Evolutionary conservation across 176 grass and related monocot genomes (phyloP).

Genomic region (Oryza australiensis): DNA sequence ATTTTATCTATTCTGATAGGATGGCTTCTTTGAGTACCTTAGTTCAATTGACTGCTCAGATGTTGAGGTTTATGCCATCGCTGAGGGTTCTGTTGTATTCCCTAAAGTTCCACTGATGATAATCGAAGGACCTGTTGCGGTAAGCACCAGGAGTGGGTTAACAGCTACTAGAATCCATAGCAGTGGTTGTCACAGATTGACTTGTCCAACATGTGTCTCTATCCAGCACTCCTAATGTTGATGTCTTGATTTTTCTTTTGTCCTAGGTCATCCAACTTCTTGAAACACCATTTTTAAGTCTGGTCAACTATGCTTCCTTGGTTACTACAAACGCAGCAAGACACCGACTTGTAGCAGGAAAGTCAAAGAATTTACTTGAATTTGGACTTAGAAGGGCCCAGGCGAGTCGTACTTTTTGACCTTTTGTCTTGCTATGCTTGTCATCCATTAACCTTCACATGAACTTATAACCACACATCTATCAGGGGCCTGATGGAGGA

Average conservation of each 20-base stretch:
- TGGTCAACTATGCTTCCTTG: slow-evolving; percentile 95
- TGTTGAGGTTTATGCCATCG: slow-evolving; percentile 89
- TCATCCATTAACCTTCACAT: slow-evolving; percentile 7
- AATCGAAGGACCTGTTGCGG: slow-evolving; percentile 90
- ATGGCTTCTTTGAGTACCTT: slow-evolving; percentile 93
- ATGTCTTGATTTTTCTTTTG: slow-evolving; percentile 10
- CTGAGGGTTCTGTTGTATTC: slow-evolving; percentile 93
- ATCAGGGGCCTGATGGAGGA: slow-evolving; percentile 94
- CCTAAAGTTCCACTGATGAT: slow-evolving; percentile 91
- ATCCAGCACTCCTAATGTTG: not conserved
- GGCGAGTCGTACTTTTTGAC: slow-evolving; percentile 38
- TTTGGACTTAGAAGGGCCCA: slow-evolving; percentile 96
- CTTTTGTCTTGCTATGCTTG: not conserved
- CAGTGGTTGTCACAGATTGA: not conserved
- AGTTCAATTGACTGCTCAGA: slow-evolving; percentile 74
- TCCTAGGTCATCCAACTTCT: slow-evolving; percentile 84
- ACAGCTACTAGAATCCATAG: slow-evolving; percentile 13
- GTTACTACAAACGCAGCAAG: slow-evolving; percentile 96
- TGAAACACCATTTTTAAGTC: slow-evolving; percentile 90
- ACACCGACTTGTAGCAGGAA: slow-evolving; percentile 81
- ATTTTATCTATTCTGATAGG: slow-evolving; percentile 32
- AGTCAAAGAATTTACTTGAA: slow-evolving; percentile 88
- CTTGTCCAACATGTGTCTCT: not conserved
- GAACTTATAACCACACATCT: slow-evolving; percentile 20
- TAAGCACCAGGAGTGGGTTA: slow-evolving; percentile 54